Base-by-base conservation (phyloP, 768 basidiomycete species). In the Trametes gibbosa region DNA sequence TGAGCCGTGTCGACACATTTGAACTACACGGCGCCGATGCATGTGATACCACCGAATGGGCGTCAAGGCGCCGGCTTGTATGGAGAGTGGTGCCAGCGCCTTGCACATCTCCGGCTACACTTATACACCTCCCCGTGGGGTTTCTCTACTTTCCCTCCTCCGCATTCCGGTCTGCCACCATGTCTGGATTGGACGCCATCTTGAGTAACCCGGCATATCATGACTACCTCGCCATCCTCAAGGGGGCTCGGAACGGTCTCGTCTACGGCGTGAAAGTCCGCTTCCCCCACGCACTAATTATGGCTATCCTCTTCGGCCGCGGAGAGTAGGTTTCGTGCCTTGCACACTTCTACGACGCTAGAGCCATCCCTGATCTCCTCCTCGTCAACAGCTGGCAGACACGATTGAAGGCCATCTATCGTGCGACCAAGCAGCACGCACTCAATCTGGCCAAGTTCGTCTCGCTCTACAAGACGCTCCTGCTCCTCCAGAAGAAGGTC, bases 271-370 rank as follows among this genome's bases (percentile, higher is more conserved):
- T 88, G 65, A 93, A 94, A 75, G 89, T 96, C 62, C 79, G 94
- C 42, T 95, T 96, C 67, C 96, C 96, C 39, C 96, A 98, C 81
- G 96, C 96, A 1, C 77, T 98, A 27, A 88, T 98, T 50, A 98
- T 98, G 95, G 90, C 94, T 23, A 83, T 97, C 60, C 78, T 98
- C 41, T 98, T 98, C 68, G 93, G 94, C 32, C 83, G 88, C 48
- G 94, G 94, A 77, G 84, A 90, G 93, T 97, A 66, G 72, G 92
- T 84, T 25, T 61, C 61, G 35, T 39, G 17, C 10, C 41, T 27
- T 34, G 27, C n/a, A 24, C 23, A 6, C n/a, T 14, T n/a, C n/a
- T n/a, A n/a, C n/a, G n/a, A n/a, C n/a, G 12, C 23, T 27, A 16
- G 3, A 62, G 55, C 68, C 60, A 19, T 21, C 39, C 42, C 40